Conservation (phyloP, 129 eudicot genomes). For the Flaveria linearis region DNA sequence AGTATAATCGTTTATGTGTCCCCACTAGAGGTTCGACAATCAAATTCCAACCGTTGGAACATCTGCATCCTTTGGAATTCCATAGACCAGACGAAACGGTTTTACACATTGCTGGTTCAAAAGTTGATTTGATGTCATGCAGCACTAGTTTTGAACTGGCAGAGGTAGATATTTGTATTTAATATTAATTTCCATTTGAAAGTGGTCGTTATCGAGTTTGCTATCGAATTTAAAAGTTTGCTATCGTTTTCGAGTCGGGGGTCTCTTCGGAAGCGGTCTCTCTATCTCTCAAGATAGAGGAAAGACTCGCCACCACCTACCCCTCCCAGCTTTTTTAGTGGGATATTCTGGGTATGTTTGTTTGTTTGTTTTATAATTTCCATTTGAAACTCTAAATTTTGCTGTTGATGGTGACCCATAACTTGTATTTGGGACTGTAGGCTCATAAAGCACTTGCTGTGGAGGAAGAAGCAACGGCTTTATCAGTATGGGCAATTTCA, state of each 20-base stretch:
- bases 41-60: slow-evolving; percentile 84
- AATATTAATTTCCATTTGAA: too few species aligned
- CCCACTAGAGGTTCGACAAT: slow-evolving; percentile 84
- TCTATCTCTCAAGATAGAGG: too few species aligned
- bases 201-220: too few species aligned
- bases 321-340: too few species aligned
- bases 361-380: background rate
- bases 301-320: too few species aligned
- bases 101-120: slow-evolving; percentile 70
- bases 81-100: slow-evolving; percentile 79
- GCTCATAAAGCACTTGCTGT: slow-evolving; percentile 74
- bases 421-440: slow-evolving; percentile 40
- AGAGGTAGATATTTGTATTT: slow-evolving; percentile 53
- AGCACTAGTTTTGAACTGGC: slow-evolving; percentile 80
- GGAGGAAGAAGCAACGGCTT: slow-evolving; percentile 92
- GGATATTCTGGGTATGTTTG: too few species aligned
- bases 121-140: slow-evolving; percentile 80
- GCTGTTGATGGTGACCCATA: slow-evolving; percentile 6
- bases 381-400: slow-evolving; percentile 2
- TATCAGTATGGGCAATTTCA: slow-evolving; percentile 88
- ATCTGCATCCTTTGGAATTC: slow-evolving; percentile 80
- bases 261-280: too few species aligned
- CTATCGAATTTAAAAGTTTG: too few species aligned
- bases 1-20: slow-evolving; percentile 67
- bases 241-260: too few species aligned